phyloP scores from a whole-genome alignment of 192 early-diverging fungal genomes.

The Umbelopsis vinacea region DNA sequence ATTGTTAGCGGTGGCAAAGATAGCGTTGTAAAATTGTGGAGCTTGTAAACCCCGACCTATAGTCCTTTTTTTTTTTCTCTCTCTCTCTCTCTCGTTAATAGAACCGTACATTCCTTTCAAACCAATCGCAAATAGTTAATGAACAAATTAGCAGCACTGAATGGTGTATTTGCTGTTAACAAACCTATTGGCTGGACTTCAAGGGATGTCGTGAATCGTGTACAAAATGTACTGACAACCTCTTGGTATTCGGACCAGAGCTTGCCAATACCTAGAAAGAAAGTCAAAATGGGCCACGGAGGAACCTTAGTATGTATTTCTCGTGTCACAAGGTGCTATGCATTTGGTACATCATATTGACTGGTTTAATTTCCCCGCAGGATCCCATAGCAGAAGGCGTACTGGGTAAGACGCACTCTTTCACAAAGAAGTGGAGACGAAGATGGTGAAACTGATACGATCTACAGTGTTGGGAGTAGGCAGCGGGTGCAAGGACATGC shows the following conservation, averaged over 20 bases:
- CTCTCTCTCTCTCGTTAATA: neutral
- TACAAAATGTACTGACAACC: conserved; percentile 39
- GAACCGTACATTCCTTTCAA: conserved; percentile 10
- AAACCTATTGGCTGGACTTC: conserved; percentile 54
- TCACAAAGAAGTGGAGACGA: neutral
- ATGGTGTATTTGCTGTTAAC: conserved; percentile 52
- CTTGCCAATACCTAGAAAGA: conserved; percentile 29
- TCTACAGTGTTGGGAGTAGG: conserved; percentile 53
- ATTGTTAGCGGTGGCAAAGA: conserved; percentile 66
- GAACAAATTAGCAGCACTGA: conserved; percentile 31
- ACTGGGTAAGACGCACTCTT: conserved; percentile 38
- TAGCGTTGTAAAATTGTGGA: conserved; percentile 70
- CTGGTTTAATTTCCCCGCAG: neutral
- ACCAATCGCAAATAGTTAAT: neutral
- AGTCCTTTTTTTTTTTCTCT: neutral
- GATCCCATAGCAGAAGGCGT: conserved; percentile 62
- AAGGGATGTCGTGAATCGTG: conserved; percentile 40
- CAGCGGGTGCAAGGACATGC: conserved; percentile 57
- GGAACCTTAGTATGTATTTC: conserved; percentile 45
- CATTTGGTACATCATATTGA: neutral
- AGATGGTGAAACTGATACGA: neutral
- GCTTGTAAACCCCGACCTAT: conserved; percentile 36
- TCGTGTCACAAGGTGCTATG: too few species aligned
- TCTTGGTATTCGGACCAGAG: conserved; percentile 23
- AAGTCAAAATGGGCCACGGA: conserved; percentile 61